Evolutionary conservation across 192 early-diverging fungal species (phyloP).

Genomic region (Backusella psychrophila): DNA sequence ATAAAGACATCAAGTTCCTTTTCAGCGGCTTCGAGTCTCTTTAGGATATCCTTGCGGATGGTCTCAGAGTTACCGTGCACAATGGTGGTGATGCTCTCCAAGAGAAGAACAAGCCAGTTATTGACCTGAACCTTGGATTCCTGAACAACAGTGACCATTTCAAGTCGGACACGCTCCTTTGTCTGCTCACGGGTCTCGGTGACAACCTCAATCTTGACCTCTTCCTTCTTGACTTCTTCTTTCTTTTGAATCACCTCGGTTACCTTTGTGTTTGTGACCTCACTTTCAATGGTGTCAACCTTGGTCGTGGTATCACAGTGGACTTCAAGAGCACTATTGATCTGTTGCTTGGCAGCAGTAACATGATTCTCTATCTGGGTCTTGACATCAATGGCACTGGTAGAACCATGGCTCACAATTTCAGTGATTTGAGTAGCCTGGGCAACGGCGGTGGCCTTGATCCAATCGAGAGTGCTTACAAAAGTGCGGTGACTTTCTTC

Average conservation of each 20-base stretch:
- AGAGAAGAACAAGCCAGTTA: conserved; percentile 11
- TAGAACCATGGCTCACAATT: conserved; percentile 1
- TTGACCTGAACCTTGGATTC: conserved; percentile 10
- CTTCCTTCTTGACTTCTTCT: background rate
- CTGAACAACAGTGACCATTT: background rate
- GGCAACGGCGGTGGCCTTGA: background rate
- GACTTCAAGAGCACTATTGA: conserved; percentile 11
- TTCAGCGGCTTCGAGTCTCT: background rate
- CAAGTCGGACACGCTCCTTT: background rate
- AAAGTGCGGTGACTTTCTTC: background rate
- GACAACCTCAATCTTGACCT: conserved; percentile 6
- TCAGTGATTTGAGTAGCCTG: conserved; percentile 11
- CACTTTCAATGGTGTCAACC: background rate
- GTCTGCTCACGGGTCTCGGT: conserved; percentile 17
- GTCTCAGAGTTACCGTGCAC: background rate
- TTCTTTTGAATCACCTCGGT: background rate
- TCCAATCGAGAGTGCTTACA: conserved; percentile 15
- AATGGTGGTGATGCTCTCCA: conserved; percentile 1
- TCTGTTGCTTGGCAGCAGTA: conserved; percentile 14
- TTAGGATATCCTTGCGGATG: background rate
- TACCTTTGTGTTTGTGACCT: background rate
- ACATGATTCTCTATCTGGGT: conserved; percentile 20
- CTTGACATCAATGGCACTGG: conserved; percentile 10
- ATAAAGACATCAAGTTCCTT: conserved; percentile 11
- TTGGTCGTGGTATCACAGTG: background rate